Evolutionary conservation across 441 rosid species (phyloP), one percentile per base, ranked within the genome.

Genomic region (Brassica balearica): DNA sequence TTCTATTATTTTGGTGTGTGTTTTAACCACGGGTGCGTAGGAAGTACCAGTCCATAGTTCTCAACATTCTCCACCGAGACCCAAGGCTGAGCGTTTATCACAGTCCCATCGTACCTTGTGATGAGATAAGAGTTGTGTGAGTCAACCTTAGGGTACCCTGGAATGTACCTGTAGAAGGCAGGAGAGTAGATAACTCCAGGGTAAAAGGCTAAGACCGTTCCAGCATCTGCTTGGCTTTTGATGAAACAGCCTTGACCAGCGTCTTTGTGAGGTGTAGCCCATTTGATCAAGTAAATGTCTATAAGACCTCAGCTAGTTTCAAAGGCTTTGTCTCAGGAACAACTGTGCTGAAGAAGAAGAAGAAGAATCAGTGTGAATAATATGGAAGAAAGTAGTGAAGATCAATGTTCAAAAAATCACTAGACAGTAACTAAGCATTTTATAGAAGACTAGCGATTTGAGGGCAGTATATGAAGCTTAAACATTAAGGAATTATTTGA

Each of bases 11-110:
- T 77, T 82, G 11, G 67, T 4, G 25, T 65, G 29, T 71, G 77
- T 27, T 64, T 15, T 76, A 60, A 60, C 58, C 19, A 77, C 73
- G 63, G 82, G 83, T 19, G 56, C 32, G 43, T 59, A 76, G 22
- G 77, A 80, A 34, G 38, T 34, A 48, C 94, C 98, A 65, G 85
- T 80, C 98, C 97, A 95, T 8, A 83, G 56, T 76, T 90, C 89
- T 41, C 92, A 86, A 32, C 76, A 55, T 64, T 90, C 87, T 14
- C 88, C 91, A 8, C 97, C 97, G 17, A 60, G 71, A 68, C 96
- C 97, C 98, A 92, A 73, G 97, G 91, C 76, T 90, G 90, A 65
- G 94, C 92, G 81, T 95, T 89, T 83, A 95, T 91, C 72, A 92
- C 95, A 11, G 88, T 87, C 9, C 93, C 96, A 76, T 95, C 98